These are phyloP conservation scores for Bocquillonia castaneifolia DNA, from an alignment of 441 rosid genomes.

Conservation along the genomic window DNA sequence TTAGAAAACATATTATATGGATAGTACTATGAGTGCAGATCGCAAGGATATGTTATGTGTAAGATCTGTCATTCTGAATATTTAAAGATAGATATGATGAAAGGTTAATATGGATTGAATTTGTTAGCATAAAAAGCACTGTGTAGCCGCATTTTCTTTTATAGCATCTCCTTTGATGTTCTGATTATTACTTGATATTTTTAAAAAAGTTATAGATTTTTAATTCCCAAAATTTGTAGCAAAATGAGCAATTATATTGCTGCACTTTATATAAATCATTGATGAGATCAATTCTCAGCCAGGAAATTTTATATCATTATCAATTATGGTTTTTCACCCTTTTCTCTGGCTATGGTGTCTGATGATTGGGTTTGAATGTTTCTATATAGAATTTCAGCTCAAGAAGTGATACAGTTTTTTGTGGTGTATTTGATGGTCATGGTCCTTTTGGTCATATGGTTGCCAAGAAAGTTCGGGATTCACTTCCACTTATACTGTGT, in stretches of 20 bases:
- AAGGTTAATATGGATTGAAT: neutral
- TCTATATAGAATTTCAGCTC: slow-evolving; percentile 70
- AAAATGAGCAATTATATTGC: neutral
- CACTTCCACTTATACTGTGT: slow-evolving; percentile 75
- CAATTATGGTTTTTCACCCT: slow-evolving; percentile 18
- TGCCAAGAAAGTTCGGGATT: slow-evolving; percentile 84
- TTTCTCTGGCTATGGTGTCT: slow-evolving; percentile 21
- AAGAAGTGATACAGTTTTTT: slow-evolving; percentile 70
- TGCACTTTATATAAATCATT: neutral
- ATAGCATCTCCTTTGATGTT: neutral
- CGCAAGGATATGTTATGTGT: neutral
- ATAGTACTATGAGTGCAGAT: neutral
- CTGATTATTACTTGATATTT: neutral
- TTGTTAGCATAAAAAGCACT: neutral
- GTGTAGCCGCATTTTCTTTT: too few relatives aligned
- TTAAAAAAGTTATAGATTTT: neutral
- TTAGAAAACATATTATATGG: neutral
- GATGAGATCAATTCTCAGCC: neutral
- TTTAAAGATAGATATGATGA: neutral
- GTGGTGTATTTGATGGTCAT: slow-evolving; percentile 99
- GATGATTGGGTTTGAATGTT: slow-evolving; percentile 19
- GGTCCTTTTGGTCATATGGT: slow-evolving; percentile 97
- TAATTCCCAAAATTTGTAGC: neutral
- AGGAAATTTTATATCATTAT: slow-evolving; percentile 20
- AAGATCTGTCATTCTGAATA: neutral